Base-by-base conservation (phyloP, 441 rosid genomes). In the Eutrema salsugineum region DNA sequence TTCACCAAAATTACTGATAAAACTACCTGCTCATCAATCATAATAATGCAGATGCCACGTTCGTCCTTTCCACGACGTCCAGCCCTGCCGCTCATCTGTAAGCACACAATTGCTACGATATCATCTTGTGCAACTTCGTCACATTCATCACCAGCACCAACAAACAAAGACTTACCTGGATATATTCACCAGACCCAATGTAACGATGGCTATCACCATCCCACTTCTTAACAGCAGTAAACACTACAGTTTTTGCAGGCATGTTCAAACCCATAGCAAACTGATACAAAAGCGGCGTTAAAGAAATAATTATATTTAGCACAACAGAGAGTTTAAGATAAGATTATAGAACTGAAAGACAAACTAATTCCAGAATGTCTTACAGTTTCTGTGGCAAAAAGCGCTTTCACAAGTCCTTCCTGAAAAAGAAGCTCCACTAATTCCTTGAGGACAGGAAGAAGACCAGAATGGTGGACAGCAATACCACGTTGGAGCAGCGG, bases 201-300 rank as follows among this genome's bases (percentile, higher is more conserved):
- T 76, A 86, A 35, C 97, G 96, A 83, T 95, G 97, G 82, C 93
- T 92, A 79, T 92, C 97, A 72, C 98, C 99, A 83, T 95, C 99
- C 96, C 96, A 91, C 86, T 95, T 95, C 87, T 83, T 92, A 71
- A 92, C 93, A 64, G 97, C 79, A 76, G 98, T 95, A 70, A 92
- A 95, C 58, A 92, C 92, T 67, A 95, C 99, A 66, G 99, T 95
- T 82, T 95, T 95, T 73, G 99, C 99, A 30, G 95, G 99, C 99
- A 95, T 95, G 78, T 95, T 95, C 75, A 92, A 87, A 64, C 97
- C 99, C 99, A 95, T 92, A 46, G 99, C 98, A 85, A 95, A 95
- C 97, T 94, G 92, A 63, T 53, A 74, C 67, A 80, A 62, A 61
- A 40, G 32, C 35, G 19, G 54, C 33, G 66, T 53, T 66, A 36